Evolutionary conservation across 805 yeast genomes (phyloP).

Genomic region (Schizosaccharomyces japonicus): DNA sequence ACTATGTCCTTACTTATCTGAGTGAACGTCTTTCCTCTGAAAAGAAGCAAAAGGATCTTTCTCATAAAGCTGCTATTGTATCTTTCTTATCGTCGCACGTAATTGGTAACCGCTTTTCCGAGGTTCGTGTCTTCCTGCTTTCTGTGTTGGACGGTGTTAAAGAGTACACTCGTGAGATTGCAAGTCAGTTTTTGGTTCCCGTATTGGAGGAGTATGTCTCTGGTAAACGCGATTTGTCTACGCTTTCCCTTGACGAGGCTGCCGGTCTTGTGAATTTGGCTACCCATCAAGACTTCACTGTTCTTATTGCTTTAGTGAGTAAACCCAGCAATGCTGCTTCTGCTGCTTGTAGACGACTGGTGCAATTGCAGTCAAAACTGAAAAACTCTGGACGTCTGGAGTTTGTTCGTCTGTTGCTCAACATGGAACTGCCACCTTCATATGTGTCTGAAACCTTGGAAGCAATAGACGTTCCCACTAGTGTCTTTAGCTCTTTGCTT

Average conservation of each 20-base stretch:
- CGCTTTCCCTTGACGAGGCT: background rate
- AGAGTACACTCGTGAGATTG: conserved; percentile 14
- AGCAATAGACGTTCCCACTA: background rate
- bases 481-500: background rate
- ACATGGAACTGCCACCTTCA: background rate
- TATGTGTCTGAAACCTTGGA: background rate
- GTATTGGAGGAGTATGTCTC: background rate
- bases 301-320: conserved; percentile 31
- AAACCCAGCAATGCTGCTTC: conserved; percentile 27
- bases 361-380: background rate
- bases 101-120: conserved; percentile 25
- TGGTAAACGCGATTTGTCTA: too few species aligned
- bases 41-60: conserved; percentile 8
- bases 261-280: background rate
- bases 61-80: conserved; percentile 22
- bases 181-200: conserved; percentile 18
- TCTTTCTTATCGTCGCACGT: conserved; percentile 55
- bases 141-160: conserved; percentile 22
- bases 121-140: conserved; percentile 30
- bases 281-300: conserved; percentile 23
- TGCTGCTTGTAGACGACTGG: conserved; percentile 42
- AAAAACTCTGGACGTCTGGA: background rate
- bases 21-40: conserved; percentile 13
- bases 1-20: conserved; percentile 17
- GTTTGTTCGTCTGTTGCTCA: background rate